Conservation (phyloP, 2,329 filamentous ascomycete species). For the Tolypocladium inflatum region DNA sequence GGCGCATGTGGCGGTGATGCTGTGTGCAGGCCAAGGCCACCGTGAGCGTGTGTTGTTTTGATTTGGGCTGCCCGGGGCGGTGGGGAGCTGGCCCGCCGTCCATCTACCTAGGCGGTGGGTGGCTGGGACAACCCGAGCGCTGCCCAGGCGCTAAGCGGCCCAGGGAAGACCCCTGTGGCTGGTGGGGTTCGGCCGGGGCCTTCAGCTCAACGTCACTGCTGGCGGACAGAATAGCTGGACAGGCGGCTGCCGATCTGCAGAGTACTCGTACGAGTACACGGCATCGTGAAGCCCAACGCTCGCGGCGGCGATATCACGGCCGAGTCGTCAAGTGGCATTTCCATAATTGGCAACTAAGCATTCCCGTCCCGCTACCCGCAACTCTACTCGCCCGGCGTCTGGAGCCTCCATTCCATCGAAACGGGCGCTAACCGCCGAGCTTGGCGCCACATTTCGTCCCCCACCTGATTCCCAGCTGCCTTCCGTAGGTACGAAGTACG, state of each 20-base stretch:
- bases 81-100: background rate
- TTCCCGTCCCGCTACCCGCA: background rate
- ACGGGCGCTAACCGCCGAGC: background rate
- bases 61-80: background rate
- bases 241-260: background rate
- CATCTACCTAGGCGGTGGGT: background rate
- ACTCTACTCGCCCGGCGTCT: background rate
- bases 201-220: background rate
- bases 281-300: background rate
- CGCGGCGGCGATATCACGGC: background rate
- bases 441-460: background rate
- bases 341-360: background rate
- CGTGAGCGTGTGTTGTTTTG: constrained; percentile 1
- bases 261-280: too few relatives aligned
- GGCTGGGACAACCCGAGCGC: background rate
- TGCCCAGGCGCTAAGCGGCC: background rate
- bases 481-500: too few relatives aligned
- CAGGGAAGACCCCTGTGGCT: background rate
- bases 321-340: background rate
- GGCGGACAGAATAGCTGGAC: background rate
- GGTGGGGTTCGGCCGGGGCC: background rate
- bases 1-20: constrained; percentile 8
- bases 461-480: too few relatives aligned
- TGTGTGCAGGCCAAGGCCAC: background rate
- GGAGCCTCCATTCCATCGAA: background rate